Conservation (phyloP, 345 rosid genomes). For the Noccaea bulbosa region DNA sequence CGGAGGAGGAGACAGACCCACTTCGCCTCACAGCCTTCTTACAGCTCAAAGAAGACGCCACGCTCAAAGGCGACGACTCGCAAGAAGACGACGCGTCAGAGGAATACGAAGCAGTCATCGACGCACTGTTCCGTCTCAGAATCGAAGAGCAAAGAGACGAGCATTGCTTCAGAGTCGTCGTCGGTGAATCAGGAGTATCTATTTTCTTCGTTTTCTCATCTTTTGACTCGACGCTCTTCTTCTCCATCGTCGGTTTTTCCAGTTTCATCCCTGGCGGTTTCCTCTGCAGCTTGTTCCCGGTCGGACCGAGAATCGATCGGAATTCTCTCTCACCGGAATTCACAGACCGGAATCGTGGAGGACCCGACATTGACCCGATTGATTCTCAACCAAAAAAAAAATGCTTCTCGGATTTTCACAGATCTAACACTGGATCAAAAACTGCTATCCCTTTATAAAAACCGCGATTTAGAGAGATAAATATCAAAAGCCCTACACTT, state of each 20-base stretch:
- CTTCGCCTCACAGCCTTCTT: slow-evolving; percentile 46
- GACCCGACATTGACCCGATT: slow-evolving; percentile 58
- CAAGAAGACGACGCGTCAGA: slow-evolving; percentile 81
- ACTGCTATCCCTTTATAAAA: not conserved
- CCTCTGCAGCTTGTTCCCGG: slow-evolving; percentile 61
- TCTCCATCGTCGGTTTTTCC: slow-evolving; percentile 44
- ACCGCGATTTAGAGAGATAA: slow-evolving; percentile 11
- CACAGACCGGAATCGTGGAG: slow-evolving; percentile 57
- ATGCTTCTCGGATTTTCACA: not conserved
- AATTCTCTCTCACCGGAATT: slow-evolving; percentile 54
- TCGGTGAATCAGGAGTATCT: slow-evolving; percentile 36
- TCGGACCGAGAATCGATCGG: slow-evolving; percentile 59
- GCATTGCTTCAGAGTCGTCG: slow-evolving; percentile 47
- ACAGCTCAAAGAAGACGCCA: slow-evolving; percentile 58
- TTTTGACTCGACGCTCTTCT: slow-evolving; percentile 33
- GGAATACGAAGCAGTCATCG: slow-evolving; percentile 69
- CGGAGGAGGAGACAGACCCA: slow-evolving; percentile 38
- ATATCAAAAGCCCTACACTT: slow-evolving; percentile 14
- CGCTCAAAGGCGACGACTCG: slow-evolving; percentile 66
- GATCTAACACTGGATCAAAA: slow-evolving; percentile 39
- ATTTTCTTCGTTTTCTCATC: slow-evolving; percentile 45
- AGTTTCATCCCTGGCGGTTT: slow-evolving; percentile 49
- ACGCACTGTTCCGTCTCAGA: slow-evolving; percentile 49
- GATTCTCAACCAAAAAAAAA: not conserved
- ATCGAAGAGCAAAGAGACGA: slow-evolving; percentile 46